A percentile compares a stretch with the other conserved stretches of the same genome.
These are phyloP conservation scores for Nemophila menziesii DNA, from an alignment of 257 asterid genomes.

Conservation along the genomic window DNA sequence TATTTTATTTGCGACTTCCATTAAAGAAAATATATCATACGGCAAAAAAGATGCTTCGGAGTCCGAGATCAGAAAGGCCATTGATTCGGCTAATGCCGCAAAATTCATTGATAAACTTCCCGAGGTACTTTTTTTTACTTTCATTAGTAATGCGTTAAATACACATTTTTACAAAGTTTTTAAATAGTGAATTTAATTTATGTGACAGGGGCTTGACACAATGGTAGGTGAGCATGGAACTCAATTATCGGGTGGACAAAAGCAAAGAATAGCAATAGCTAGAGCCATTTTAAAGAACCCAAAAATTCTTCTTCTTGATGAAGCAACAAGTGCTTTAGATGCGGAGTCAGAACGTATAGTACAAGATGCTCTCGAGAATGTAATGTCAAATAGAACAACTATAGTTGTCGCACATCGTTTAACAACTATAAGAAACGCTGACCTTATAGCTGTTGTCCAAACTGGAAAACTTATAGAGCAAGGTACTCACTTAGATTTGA, in stretches of 20 bases:
- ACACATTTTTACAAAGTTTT: too few species aligned
- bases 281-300: constrained; percentile 73
- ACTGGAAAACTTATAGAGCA: constrained; percentile 57
- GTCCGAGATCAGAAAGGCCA: constrained; percentile 51
- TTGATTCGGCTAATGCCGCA: constrained; percentile 73
- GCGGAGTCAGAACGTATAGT: constrained; percentile 64
- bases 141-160: too few species aligned
- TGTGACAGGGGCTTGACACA: constrained; percentile 60
- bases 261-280: constrained; percentile 76
- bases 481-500: constrained; percentile 66
- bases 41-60: constrained; percentile 59
- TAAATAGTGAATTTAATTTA: not conserved
- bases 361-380: constrained; percentile 71
- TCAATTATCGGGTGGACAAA: constrained; percentile 78
- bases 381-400: constrained; percentile 58
- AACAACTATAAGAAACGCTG: constrained; percentile 67
- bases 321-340: constrained; percentile 86
- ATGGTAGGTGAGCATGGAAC: constrained; percentile 86
- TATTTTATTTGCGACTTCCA: constrained; percentile 36
- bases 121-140: too few species aligned
- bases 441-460: constrained; percentile 66
- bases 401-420: constrained; percentile 80
- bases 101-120: constrained; percentile 64
- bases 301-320: constrained; percentile 72
- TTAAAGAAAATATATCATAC: constrained; percentile 46